A percentile compares a stretch with the other conserved stretches of the same genome.
These are phyloP conservation scores for Datura wrightii DNA, from an alignment of 257 asterid genomes.

Conservation along the genomic window DNA sequence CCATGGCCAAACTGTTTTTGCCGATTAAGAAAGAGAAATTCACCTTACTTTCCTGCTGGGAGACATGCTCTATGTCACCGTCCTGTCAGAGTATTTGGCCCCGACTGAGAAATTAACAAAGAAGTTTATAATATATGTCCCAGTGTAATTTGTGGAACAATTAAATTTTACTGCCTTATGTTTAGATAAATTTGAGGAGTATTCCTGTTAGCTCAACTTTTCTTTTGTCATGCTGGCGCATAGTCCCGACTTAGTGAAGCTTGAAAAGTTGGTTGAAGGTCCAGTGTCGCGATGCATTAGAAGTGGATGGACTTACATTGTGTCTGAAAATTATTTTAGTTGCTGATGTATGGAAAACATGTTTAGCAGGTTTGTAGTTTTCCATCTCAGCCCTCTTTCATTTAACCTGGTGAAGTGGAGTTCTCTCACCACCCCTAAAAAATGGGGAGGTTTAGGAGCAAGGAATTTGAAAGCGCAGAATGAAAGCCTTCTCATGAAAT, in stretches of 20 bases:
- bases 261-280: neutral
- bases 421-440: neutral
- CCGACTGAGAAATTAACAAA: neutral
- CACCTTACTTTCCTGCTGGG: neutral
- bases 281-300: neutral
- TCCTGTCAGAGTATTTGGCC: neutral
- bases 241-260: neutral
- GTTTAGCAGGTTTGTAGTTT: neutral
- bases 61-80: neutral
- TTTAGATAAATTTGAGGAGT: neutral
- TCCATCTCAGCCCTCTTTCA: neutral
- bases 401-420: neutral
- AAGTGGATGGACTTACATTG: neutral
- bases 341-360: slow-evolving; percentile 1
- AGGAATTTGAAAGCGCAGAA: neutral
- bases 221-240: neutral
- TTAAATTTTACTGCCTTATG: neutral
- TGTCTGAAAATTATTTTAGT: neutral
- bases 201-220: neutral
- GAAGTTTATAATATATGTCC: neutral
- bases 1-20: neutral
- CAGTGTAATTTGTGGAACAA: neutral
- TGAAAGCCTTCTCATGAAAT: neutral
- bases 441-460: neutral
- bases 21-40: neutral